These are phyloP conservation scores for Petrea volubilis DNA, from an alignment of 257 asterid genomes.

Conservation along the genomic window DNA sequence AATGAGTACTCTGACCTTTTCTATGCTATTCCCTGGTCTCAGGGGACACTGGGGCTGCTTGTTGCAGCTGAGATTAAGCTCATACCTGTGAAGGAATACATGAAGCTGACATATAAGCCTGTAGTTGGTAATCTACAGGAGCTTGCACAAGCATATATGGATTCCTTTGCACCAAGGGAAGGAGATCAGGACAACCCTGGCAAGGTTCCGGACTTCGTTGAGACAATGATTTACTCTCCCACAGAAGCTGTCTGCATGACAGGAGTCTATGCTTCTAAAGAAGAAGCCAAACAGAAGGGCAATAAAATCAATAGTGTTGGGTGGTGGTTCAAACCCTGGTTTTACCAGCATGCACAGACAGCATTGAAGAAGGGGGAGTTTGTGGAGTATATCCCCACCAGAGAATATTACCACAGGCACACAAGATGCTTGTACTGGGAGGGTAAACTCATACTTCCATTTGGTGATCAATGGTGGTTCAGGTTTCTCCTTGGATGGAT, in stretches of 20 bases:
- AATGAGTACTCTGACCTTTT: slow-evolving; percentile 84
- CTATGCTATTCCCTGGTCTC: slow-evolving; percentile 97
- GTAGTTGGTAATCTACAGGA: slow-evolving; percentile 71
- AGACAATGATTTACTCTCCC: slow-evolving; percentile 77
- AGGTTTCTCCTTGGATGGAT: slow-evolving; percentile 84
- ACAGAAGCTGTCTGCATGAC: slow-evolving; percentile 85
- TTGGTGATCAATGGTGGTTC: slow-evolving; percentile 95
- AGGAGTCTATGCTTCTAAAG: slow-evolving; percentile 79
- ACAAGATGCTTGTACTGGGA: slow-evolving; percentile 97
- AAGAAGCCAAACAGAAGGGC: slow-evolving; percentile 89
- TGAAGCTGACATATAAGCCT: slow-evolving; percentile 88
- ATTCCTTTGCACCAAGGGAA: slow-evolving; percentile 85
- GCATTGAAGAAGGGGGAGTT: slow-evolving; percentile 89
- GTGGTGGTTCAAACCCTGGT: slow-evolving; percentile 98
- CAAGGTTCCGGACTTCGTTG: slow-evolving; percentile 89
- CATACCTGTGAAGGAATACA: slow-evolving; percentile 82
- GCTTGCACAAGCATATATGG: slow-evolving; percentile 78
- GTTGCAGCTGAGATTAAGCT: slow-evolving; percentile 98
- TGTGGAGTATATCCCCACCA: slow-evolving; percentile 89
- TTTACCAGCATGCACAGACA: slow-evolving; percentile 95
- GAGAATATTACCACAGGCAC: slow-evolving; percentile 94
- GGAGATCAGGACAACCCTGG: slow-evolving; percentile 85
- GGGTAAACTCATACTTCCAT: slow-evolving; percentile 95
- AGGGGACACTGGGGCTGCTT: slow-evolving; percentile 93
- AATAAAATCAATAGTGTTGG: slow-evolving; percentile 77